Percentiles rank a stretch among this genome's conserved stretches.
These are phyloP conservation scores for Pseudoperonospora humuli DNA, from an alignment of 352 stramenopile species.

Conservation along the genomic window DNA sequence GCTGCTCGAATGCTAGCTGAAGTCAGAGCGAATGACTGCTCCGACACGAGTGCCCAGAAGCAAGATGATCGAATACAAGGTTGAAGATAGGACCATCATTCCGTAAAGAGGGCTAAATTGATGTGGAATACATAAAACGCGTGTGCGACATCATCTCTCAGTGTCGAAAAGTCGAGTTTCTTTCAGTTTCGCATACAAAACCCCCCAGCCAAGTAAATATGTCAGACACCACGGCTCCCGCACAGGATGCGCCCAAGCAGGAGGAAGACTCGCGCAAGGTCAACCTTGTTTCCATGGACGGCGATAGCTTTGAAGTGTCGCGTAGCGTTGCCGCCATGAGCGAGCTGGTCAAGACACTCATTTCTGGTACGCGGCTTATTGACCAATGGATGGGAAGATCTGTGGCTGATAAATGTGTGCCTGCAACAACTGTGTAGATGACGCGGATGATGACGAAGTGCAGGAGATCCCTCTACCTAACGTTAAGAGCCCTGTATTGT, in stretches of 20 bases:
- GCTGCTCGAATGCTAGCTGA: constrained; percentile 22
- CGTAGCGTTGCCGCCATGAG: constrained; percentile 93
- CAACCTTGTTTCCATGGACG: constrained; percentile 90
- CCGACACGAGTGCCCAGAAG: no score
- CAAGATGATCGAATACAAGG: no score
- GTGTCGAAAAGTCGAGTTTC: constrained; percentile 13
- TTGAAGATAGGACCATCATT: constrained; percentile 14
- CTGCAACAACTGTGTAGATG: constrained; percentile 41
- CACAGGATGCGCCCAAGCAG: constrained; percentile 38
- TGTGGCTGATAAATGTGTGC: not conserved
- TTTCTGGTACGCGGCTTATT: constrained; percentile 65
- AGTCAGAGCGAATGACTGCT: not conserved
- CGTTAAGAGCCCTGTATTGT: constrained; percentile 94
- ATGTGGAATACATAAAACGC: no score
- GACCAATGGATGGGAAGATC: not conserved
- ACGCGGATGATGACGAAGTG: constrained; percentile 91
- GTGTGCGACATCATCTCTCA: no score
- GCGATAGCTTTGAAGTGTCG: constrained; percentile 93
- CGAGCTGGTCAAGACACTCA: constrained; percentile 96
- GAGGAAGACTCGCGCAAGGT: constrained; percentile 80
- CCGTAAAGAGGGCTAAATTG: no score
- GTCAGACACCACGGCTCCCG: constrained; percentile 41
- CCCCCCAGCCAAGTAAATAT: constrained; percentile 22
- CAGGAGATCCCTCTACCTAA: constrained; percentile 97
- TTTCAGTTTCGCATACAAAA: constrained; percentile 15